A percentile compares a stretch with the other conserved stretches of the same genome.
These are phyloP conservation scores for Phytophthora litchii DNA, from an alignment of 352 stramenopile species.

Conservation along the genomic window DNA sequence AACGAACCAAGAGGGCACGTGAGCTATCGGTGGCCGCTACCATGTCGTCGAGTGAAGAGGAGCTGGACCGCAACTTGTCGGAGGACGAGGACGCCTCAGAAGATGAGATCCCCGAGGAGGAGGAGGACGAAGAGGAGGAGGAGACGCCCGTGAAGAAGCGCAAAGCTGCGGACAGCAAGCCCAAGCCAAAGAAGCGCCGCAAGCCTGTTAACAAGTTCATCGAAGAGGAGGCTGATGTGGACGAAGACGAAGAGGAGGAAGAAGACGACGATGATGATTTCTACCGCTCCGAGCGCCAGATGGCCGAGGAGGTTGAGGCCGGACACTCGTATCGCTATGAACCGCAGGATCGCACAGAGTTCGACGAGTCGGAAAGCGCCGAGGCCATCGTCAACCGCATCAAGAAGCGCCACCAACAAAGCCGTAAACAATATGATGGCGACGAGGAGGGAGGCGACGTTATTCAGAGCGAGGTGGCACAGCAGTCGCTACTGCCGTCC, in stretches of 20 bases:
- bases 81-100: constrained; percentile 79
- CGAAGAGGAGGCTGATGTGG: constrained; percentile 87
- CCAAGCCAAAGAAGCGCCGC: constrained; percentile 86
- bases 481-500: constrained; percentile 87
- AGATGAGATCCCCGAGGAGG: constrained; percentile 78
- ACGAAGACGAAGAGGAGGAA: constrained; percentile 88
- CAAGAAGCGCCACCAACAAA: constrained; percentile 90
- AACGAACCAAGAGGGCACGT: constrained; percentile 27
- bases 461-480: constrained; percentile 85
- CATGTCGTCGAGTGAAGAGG: constrained; percentile 91
- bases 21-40: constrained; percentile 21
- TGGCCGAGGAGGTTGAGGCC: constrained; percentile 79
- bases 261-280: constrained; percentile 86
- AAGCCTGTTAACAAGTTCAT: constrained; percentile 91
- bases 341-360: constrained; percentile 72
- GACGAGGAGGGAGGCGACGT: constrained; percentile 85
- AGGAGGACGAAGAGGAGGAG: constrained; percentile 66
- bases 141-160: constrained; percentile 76
- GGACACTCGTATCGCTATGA: constrained; percentile 76
- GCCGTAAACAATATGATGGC: constrained; percentile 82
- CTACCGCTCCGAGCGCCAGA: constrained; percentile 73
- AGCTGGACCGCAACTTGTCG: constrained; percentile 84
- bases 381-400: constrained; percentile 89
- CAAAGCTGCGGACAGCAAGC: constrained; percentile 66
- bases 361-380: constrained; percentile 81